Evolutionary conservation across 257 asterid genomes (phyloP).

Genomic region (Catharanthus roseus): DNA sequence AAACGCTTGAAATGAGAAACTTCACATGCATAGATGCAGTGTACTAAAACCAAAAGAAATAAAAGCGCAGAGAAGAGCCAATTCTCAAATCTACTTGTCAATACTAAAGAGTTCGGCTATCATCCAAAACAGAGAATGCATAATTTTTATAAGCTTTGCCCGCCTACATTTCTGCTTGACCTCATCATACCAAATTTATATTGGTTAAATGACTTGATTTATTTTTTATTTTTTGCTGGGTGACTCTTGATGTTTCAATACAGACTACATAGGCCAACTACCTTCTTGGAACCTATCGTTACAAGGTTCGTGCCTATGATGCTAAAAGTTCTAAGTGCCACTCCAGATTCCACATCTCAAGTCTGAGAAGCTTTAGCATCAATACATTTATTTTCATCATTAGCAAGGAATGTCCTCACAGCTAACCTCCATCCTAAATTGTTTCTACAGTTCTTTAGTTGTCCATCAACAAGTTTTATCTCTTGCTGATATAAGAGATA

Average conservation of each 20-base stretch:
- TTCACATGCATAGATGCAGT: not conserved
- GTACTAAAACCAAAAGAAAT: not conserved
- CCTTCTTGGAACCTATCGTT: not conserved
- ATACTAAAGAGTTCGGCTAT: not conserved
- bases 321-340: not conserved
- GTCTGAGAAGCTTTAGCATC: not conserved
- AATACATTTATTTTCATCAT: not conserved
- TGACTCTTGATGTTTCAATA: not conserved
- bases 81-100: not conserved
- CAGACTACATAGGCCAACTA: not conserved
- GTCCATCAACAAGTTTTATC: not conserved
- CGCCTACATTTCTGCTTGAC: not conserved
- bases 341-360: not conserved
- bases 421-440: not conserved
- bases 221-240: too few relatives aligned
- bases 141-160: not conserved
- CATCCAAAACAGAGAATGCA: not conserved
- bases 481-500: not conserved
- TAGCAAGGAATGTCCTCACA: not conserved
- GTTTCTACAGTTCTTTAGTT: not conserved
- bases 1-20: not conserved
- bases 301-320: not conserved
- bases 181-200: not conserved
- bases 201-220: not conserved
- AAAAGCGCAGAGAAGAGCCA: not conserved